Base-by-base conservation (phyloP, 2,329 filamentous ascomycete genomes). In the Neopestalotiopsis sp. region DNA sequence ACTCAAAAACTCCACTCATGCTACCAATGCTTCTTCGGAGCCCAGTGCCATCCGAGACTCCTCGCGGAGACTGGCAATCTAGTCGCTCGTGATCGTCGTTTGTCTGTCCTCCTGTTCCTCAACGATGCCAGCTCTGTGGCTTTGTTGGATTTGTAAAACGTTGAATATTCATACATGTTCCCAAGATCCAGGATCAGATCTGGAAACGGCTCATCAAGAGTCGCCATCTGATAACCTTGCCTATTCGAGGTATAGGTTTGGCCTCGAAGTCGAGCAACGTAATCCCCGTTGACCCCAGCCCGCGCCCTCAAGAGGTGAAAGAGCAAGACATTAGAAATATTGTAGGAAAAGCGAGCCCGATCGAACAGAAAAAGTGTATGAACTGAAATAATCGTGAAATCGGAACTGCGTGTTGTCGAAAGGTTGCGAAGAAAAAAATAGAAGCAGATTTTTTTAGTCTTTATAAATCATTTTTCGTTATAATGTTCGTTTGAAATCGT, bases 261-360 rank as follows among this genome's bases (percentile, higher is more conserved):
- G n/a, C n/a, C 40, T 32, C 59, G 59, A 20, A 62, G 17, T n/a
- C 45, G 17, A 53, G 59, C 34, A 62, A 62, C 59, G 59, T 62
- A 62, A 67, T 67, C 56, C 65, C 65, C 65, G 61, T n/a, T 38
- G 56, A 67, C 53, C 65, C 65, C 64, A 45, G 32, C 64, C 64
- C 53, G 65, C 45, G 45, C 65, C 65, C 30, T 59, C 56, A 17
- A 38, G n/a, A 24, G n/a, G 56, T 67, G 30, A 24, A 42, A 49
- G 56, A 67, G 30, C 34, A 49, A 67, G 56, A 61, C 38, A 61
- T 42, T 61, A 67, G 38, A 42, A 32, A 59, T 45, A 24, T 17
- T 17, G 34, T 30, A 24, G 64, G 32, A 67, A 67, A 28, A 59
- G 65, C 65, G 58, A 61, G 49, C 53, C 32, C 53, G 13, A 9